Evolutionary conservation across 1,284 basidiomycete genomes (phyloP), one percentile per base, ranked within the genome.

Genomic region (Hortiboletus rubellus): DNA sequence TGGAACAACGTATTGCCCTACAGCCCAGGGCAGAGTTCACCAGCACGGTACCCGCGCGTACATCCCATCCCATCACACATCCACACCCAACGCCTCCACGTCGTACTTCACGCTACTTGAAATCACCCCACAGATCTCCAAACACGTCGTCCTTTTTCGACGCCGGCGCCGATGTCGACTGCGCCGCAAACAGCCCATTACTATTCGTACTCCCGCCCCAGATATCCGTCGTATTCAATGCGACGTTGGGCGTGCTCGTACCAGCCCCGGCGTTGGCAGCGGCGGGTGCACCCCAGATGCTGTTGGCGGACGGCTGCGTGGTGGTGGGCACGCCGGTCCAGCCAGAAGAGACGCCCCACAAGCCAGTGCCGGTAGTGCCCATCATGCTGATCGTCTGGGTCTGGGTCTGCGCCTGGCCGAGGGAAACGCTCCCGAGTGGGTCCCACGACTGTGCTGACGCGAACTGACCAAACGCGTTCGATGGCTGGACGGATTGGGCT

Each of bases 71-170:
- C 3, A 27, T 27, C 27, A 5, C 27, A 27, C 5, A 27, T 27
- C 4, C 2, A 27, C 27, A 27, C 6, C 27, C 27, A 27, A 27
- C 3, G 27, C 27, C 27, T 27, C 27, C 27, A 27, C 27, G 27
- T 27, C 27, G 27, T 27, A 27, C 27, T 22, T 11, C 46, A 11
- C 42, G 1, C 69, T 79, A 89, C 78, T 90, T 91, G 73, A 89
- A 90, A 43, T 86, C 82, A 48, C 88, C 87, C 90, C 89, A 92
- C 48, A 92, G 71, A 71, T 92, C 89, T 5, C 87, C 87, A 68
- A 92, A 92, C 7, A 78, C 83, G 66, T 92, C 90, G 62, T 91
- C 87, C 70, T 89, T 87, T 77, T 89, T 87, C 64, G 77, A 73
- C 46, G 72, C 61, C 43, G 71, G 63, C 45, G 72, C 60, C 37